Conservation (phyloP, 352 stramenopile species). For the Globisporangium paroecandrum region DNA sequence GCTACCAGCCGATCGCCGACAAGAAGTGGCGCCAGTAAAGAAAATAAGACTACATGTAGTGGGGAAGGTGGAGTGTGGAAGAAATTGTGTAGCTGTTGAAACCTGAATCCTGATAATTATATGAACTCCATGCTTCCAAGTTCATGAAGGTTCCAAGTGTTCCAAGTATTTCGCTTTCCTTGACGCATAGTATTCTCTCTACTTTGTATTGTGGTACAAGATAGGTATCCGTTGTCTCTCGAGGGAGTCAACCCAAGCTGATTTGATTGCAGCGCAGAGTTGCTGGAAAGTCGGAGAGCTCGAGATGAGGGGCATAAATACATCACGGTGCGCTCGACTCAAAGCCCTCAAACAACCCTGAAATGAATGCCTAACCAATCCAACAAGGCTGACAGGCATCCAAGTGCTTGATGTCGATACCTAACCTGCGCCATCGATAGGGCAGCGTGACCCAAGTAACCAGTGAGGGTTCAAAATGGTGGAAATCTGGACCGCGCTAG, state of each 20-base stretch:
- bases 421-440: too few species aligned
- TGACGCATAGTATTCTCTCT: not conserved
- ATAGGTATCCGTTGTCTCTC: not conserved
- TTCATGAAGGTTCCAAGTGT: not conserved
- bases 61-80: not conserved
- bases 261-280: not conserved
- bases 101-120: not conserved
- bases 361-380: not conserved
- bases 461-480: too few species aligned
- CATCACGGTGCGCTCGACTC: too few species aligned
- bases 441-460: too few species aligned
- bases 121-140: not conserved
- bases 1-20: slow-evolving; percentile 45
- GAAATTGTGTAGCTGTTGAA: not conserved
- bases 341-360: too few species aligned
- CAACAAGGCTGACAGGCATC: not conserved
- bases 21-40: slow-evolving; percentile 6
- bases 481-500: too few species aligned
- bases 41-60: not conserved
- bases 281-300: too few species aligned
- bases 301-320: too few species aligned
- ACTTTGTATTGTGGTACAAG: not conserved
- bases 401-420: too few species aligned
- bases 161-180: not conserved
- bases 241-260: not conserved